These are phyloP conservation scores for Acanthamoeba polyphaga DNA, from an alignment of 208 protist genomes.

Conservation along the genomic window DNA sequence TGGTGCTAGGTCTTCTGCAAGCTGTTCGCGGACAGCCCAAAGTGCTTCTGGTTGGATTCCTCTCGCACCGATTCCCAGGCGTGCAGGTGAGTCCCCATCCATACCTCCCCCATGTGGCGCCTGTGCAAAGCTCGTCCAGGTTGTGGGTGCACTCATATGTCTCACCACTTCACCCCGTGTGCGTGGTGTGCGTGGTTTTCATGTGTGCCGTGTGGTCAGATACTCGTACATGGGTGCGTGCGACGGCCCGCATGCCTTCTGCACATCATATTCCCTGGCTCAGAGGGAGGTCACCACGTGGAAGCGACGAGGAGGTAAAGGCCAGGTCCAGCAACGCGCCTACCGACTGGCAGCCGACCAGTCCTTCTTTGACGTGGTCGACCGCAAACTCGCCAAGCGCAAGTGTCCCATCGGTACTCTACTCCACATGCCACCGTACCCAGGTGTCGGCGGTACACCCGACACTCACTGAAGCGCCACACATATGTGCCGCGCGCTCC, in stretches of 20 bases:
- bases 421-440: background rate
- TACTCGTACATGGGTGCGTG: constrained; percentile 2
- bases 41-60: constrained; percentile 70
- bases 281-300: background rate
- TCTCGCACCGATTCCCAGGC: background rate
- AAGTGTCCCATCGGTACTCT: background rate
- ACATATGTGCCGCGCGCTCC: background rate
- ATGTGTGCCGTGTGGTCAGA: background rate
- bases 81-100: too few relatives aligned
- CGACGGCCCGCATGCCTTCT: background rate
- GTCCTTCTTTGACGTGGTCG: background rate
- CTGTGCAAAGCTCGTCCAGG: too few relatives aligned
- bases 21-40: background rate
- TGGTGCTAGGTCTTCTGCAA: background rate
- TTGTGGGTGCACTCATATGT: too few relatives aligned
- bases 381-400: background rate
- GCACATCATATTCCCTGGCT: background rate
- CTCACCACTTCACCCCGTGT: too few relatives aligned
- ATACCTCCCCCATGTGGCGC: too few relatives aligned
- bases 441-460: too few relatives aligned
- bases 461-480: too few relatives aligned
- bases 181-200: too few relatives aligned
- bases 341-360: background rate
- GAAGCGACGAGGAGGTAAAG: background rate
- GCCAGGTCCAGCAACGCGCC: background rate